phyloP scores from a whole-genome alignment of 176 grass and related monocot genomes.

The Phragmites australis region DNA sequence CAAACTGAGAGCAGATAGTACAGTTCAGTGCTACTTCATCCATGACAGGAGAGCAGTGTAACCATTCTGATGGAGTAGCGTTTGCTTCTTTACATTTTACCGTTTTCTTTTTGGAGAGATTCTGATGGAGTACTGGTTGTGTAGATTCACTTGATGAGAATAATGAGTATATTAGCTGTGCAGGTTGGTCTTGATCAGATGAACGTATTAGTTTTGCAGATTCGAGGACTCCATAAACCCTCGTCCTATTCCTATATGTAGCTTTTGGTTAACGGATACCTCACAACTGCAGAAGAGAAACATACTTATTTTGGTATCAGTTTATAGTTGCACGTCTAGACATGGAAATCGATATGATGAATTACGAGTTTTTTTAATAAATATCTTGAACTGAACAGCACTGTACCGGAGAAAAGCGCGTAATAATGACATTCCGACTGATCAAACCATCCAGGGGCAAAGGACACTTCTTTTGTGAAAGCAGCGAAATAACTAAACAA shows the following conservation, averaged over 20 bases:
- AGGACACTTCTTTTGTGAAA: not conserved
- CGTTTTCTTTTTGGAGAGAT: not conserved
- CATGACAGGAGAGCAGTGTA: not conserved
- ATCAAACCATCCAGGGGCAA: not conserved
- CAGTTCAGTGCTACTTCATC: not conserved
- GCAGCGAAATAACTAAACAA: not conserved
- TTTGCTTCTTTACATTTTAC: not conserved
- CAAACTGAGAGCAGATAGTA: constrained; percentile 23
- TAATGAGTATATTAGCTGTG: not conserved
- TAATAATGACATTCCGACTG: not conserved
- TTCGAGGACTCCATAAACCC: no score
- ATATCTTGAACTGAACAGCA: no score
- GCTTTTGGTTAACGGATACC: no score
- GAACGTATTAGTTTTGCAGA: not conserved
- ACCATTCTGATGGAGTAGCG: not conserved
- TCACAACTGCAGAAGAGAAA: no score
- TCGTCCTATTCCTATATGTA: no score
- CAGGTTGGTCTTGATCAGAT: not conserved
- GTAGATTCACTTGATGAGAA: not conserved
- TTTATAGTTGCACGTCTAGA: no score
- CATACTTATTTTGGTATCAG: no score
- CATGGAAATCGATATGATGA: no score
- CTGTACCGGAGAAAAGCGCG: not conserved
- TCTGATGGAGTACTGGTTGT: not conserved
- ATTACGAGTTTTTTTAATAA: no score